Evolutionary conservation across 129 eudicot genomes (phyloP), one percentile per base, ranked within the genome.

Genomic region (Flaveria brownii): DNA sequence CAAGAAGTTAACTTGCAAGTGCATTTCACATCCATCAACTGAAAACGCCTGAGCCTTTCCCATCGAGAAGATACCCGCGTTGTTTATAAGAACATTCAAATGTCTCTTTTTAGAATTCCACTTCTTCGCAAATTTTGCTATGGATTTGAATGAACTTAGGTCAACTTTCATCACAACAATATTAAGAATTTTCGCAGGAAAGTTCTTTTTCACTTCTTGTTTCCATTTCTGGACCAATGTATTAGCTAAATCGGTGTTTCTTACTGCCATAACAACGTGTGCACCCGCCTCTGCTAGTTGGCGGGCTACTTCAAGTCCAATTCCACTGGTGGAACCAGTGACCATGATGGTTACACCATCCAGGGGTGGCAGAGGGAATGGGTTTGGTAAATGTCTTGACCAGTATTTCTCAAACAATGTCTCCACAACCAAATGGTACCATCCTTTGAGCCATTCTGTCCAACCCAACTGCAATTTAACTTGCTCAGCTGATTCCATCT

Each of bases 241-340:
- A 68, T 68, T 80, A 20, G 85, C 86, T 62, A 62, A 36, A 17
- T 55, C 71, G 9, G 78, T 36, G 68, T 82, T 80, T 57, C 84
- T 82, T 6, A 79, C 86, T 0, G 86, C 86, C 86, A 82, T 79
- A 54, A 80, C 79, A 0, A 82, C 79, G 63, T 79, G 80, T 22
- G 84, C 89, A 0, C 81, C 86, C 47, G 86, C 67, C 25, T 60
- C 75, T 18, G 84, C 78, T 64, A 82, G 54, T 52, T 79, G 80
- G 17, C 81, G 30, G 63, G 88, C 88, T 15, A 78, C 64, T 78
- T 85, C 83, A 28, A 81, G 85, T 17, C 88, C 88, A 57, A 87
- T 87, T 60, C 91, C 91, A 76, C 87, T 80, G 7, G 89, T 88
- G 77, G 85, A 80, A 43, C 87, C 86, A 12, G 89, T 85, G 55